Base-by-base conservation (phyloP, 441 rosid species). In the Corymbia calophylla region DNA sequence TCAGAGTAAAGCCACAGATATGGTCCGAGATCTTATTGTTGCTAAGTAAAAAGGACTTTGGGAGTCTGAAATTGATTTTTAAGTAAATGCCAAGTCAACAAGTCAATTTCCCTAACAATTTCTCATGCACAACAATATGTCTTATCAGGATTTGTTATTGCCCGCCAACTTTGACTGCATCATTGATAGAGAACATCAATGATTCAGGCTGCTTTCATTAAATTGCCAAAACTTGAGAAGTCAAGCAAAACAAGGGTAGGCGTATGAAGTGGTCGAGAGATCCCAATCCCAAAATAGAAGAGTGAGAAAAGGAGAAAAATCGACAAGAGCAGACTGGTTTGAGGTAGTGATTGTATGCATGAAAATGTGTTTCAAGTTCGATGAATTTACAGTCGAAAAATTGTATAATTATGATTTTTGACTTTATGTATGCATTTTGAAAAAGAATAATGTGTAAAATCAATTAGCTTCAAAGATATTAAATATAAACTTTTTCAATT, bases 31-130 rank as follows among this genome's bases (percentile, higher is more conserved):
- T 53, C 55, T 15, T 16, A 58, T 58, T n/a, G 25, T 58, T 11
- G 64, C 64, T 58, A 25, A 58, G n/a, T 58, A 25, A 58, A 53
- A 58, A n/a, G 35, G 17, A 29, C 7, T 62, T 6, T 15, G 9
- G 18, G n/a, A 58, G 64, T 25, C 6, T 5, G 1, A 25, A 58
- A 58, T 27, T 58, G 10, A 60, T 10, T 66, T 66, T 16, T 2
- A 0, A 10, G 6, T 7, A 16, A 66, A 4, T 8, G 39, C 39
- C 9, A 15, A n/a, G 73, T 64, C 73, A 66, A 15, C 21, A 10
- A 0, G 21, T 0, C 39, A 0, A 2, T 15, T 16, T 66, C 73
- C 73, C 15, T 8, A 39, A 8, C 73, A 66, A 31, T 32, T 68
- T 68, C 73, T 32, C 11, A 29, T 13, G 68, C 3, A 14, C 2